These are phyloP conservation scores for Pseudocercospora pini-densiflorae DNA, from an alignment of 2,329 filamentous ascomycete genomes.

Conservation along the genomic window DNA sequence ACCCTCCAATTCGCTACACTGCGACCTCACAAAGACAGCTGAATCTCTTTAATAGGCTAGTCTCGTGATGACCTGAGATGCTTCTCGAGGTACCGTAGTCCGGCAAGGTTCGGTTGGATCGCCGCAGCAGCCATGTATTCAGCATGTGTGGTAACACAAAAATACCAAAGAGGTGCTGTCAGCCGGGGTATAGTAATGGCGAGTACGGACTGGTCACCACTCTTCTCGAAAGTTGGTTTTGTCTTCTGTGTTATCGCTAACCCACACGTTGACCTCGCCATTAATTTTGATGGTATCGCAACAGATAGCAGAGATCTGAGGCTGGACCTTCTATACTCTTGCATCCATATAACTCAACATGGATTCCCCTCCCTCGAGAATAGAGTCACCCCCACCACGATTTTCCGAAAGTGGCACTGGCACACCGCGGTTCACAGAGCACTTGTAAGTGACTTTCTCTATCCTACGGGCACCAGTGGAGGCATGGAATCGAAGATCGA, in stretches of 20 bases:
- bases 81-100: constrained; percentile 4
- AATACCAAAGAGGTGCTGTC: not conserved
- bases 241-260: not conserved
- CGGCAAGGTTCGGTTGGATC: not conserved
- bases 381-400: constrained; percentile 27
- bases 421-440: constrained; percentile 34
- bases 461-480: not conserved
- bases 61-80: not conserved
- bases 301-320: not conserved
- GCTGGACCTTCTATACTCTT: constrained; percentile 4
- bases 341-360: constrained; percentile 6
- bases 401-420: constrained; percentile 25
- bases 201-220: not conserved
- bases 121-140: not conserved
- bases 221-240: not conserved
- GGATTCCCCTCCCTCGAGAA: constrained; percentile 15
- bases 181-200: constrained; percentile 1
- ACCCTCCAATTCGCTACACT: constrained; percentile 15
- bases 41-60: constrained; percentile 2
- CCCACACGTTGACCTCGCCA: not conserved
- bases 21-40: constrained; percentile 5
- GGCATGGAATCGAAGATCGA: not conserved
- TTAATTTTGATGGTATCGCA: not conserved
- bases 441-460: constrained; percentile 30
- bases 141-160: not conserved